Conservation (phyloP, 2,329 filamentous ascomycete genomes). For the Leptographium lundbergii region DNA sequence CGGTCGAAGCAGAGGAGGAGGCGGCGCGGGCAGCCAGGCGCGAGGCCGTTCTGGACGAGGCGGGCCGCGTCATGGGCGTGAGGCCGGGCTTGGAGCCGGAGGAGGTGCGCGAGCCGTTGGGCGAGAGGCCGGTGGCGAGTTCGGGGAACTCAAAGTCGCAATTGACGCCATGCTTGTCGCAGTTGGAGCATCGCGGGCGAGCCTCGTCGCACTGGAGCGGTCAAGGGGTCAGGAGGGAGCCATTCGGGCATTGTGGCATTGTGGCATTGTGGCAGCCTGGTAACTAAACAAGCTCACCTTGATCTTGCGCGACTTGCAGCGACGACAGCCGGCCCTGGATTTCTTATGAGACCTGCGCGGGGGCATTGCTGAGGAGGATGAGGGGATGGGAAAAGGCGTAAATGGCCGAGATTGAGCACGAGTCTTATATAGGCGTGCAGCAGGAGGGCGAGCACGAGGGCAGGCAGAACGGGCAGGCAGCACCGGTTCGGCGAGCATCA, state of each 20-base stretch:
- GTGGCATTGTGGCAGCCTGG: neutral
- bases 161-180: slow-evolving; percentile 51
- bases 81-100: slow-evolving; percentile 1
- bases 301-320: slow-evolving; percentile 57
- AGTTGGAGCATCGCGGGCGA: slow-evolving; percentile 53
- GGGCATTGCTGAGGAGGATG: slow-evolving; percentile 32
- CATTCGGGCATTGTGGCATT: neutral
- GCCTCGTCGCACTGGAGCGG: slow-evolving; percentile 47
- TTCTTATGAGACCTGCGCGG: slow-evolving; percentile 58
- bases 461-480: neutral
- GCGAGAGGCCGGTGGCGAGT: slow-evolving; percentile 29
- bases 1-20: neutral
- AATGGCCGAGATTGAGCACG: neutral
- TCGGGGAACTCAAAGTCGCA: slow-evolving; percentile 51
- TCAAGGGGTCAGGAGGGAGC: neutral
- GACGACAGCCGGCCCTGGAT: slow-evolving; percentile 51
- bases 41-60: neutral
- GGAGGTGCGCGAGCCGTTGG: slow-evolving; percentile 13
- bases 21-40: neutral
- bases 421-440: no score
- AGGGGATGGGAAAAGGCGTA: neutral
- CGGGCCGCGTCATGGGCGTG: neutral
- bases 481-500: no score
- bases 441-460: neutral
- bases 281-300: slow-evolving; percentile 34